Percentiles rank a stretch among this genome's conserved stretches.
Evolutionary conservation across 2,329 filamentous ascomycete genomes (phyloP).

Genomic region (Xylariaceae sp.): DNA sequence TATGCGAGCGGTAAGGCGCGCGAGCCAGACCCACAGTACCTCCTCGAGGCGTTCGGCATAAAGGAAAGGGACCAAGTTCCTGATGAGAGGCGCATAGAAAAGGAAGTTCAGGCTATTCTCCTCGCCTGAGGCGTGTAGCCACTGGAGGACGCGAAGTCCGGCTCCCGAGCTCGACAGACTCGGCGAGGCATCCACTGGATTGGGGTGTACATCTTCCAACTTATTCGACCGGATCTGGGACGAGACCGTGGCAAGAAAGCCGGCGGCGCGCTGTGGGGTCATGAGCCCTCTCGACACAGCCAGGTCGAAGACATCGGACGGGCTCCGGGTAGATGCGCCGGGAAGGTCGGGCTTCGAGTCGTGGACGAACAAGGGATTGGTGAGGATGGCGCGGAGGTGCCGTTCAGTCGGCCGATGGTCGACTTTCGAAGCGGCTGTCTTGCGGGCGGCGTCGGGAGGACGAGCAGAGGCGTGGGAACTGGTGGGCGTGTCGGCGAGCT

Average conservation of each 20-base stretch:
- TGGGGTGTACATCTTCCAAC: slow-evolving; percentile 17
- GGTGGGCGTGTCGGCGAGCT: slow-evolving; percentile 19
- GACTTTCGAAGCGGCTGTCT: slow-evolving; percentile 3
- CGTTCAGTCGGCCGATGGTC: slow-evolving; percentile 34
- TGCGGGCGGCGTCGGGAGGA: slow-evolving; percentile 5
- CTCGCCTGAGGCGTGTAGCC: slow-evolving; percentile 44
- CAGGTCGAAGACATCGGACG: slow-evolving; percentile 48
- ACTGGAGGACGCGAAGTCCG: slow-evolving; percentile 41
- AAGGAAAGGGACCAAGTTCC: slow-evolving; percentile 39
- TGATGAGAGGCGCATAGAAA: slow-evolving; percentile 29
- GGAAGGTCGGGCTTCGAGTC: slow-evolving; percentile 3
- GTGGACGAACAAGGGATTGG: slow-evolving; percentile 47
- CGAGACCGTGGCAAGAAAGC: slow-evolving; percentile 43
- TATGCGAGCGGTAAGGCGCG: slow-evolving; percentile 24
- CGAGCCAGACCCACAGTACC: slow-evolving; percentile 46
- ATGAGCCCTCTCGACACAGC: slow-evolving; percentile 50
- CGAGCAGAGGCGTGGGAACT: slow-evolving; percentile 6
- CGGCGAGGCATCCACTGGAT: slow-evolving; percentile 21
- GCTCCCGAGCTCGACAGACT: slow-evolving; percentile 36
- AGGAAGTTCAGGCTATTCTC: slow-evolving; percentile 41
- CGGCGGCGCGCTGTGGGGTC: slow-evolving; percentile 44
- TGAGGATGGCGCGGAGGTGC: slow-evolving; percentile 49
- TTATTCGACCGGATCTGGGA: slow-evolving; percentile 29
- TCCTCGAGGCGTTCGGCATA: slow-evolving; percentile 45
- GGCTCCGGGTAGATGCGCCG: slow-evolving; percentile 27